Evolutionary conservation across 768 basidiomycete species (phyloP).

Genomic region (Pholiota molesta): DNA sequence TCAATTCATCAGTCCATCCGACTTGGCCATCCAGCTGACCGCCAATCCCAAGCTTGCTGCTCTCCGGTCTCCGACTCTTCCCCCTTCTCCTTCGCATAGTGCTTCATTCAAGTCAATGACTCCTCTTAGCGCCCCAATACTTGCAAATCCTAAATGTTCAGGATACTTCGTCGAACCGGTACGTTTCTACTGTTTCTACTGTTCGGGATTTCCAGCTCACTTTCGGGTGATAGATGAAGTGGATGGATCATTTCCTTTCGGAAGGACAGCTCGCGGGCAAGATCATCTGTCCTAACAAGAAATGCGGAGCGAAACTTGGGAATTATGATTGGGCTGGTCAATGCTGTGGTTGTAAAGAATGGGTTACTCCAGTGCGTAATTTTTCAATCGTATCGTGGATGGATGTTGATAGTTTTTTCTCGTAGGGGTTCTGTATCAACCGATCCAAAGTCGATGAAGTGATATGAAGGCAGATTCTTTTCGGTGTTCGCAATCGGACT

Average conservation of each 20-base stretch:
- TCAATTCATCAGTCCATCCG: slow-evolving; percentile 37
- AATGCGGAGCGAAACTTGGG: slow-evolving; percentile 89
- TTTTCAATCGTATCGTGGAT: not conserved
- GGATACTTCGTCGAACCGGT: slow-evolving; percentile 98
- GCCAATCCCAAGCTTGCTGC: slow-evolving; percentile 47
- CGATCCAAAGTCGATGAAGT: slow-evolving; percentile 73
- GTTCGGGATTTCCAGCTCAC: not conserved
- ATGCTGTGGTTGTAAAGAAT: slow-evolving; percentile 87
- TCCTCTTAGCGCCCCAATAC: slow-evolving; percentile 61
- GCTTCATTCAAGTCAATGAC: slow-evolving; percentile 22
- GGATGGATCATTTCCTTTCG: slow-evolving; percentile 89
- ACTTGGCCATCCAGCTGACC: slow-evolving; percentile 44
- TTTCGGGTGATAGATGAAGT: slow-evolving; percentile 66
- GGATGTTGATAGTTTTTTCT: not conserved
- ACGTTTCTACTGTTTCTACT: slow-evolving; percentile 30
- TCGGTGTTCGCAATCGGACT: slow-evolving; percentile 2
- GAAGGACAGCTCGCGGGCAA: slow-evolving; percentile 84
- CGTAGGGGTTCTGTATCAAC: slow-evolving; percentile 69
- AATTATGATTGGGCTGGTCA: slow-evolving; percentile 98
- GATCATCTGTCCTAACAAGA: slow-evolving; percentile 89
- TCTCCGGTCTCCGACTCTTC: slow-evolving; percentile 28
- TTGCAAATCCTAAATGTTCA: slow-evolving; percentile 84
- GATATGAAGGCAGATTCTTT: slow-evolving; percentile 24
- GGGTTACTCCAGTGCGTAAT: slow-evolving; percentile 84
- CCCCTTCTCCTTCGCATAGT: slow-evolving; percentile 5